These are phyloP conservation scores for Linum tenue DNA, from an alignment of 345 rosid species.

Conservation along the genomic window DNA sequence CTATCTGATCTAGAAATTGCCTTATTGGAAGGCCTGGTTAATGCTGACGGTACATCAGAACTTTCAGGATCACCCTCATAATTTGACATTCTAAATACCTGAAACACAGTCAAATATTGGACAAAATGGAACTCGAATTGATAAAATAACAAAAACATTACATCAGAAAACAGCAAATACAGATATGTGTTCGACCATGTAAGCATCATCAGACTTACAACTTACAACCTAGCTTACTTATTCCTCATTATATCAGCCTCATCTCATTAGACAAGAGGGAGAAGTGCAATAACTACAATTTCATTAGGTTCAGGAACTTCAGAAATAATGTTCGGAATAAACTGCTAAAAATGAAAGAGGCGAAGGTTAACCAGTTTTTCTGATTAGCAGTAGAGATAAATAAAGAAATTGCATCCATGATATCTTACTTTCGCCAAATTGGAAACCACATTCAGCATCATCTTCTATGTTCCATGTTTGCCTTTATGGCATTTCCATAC, in stretches of 20 bases:
- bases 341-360: no score
- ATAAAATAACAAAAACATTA: no score
- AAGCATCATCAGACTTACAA: no score
- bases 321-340: no score
- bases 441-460: background rate
- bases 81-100: constrained; percentile 72
- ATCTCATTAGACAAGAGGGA: background rate
- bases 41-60: constrained; percentile 73
- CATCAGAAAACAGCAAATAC: no score
- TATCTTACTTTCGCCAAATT: background rate
- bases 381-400: background rate
- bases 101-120: constrained; percentile 6
- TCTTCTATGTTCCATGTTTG: background rate
- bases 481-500: background rate
- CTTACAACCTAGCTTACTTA: no score
- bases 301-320: background rate
- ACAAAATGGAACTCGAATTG: background rate
- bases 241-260: background rate
- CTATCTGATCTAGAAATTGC: constrained; percentile 50
- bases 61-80: constrained; percentile 61
- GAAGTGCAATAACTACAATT: background rate
- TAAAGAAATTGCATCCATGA: background rate
- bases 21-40: constrained; percentile 48
- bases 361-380: no score
- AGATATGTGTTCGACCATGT: no score